A percentile compares a stretch with the other conserved stretches of the same genome.
These are phyloP conservation scores for Taiwanofungus camphoratus DNA, from an alignment of 1,284 basidiomycete genomes.

Conservation along the genomic window DNA sequence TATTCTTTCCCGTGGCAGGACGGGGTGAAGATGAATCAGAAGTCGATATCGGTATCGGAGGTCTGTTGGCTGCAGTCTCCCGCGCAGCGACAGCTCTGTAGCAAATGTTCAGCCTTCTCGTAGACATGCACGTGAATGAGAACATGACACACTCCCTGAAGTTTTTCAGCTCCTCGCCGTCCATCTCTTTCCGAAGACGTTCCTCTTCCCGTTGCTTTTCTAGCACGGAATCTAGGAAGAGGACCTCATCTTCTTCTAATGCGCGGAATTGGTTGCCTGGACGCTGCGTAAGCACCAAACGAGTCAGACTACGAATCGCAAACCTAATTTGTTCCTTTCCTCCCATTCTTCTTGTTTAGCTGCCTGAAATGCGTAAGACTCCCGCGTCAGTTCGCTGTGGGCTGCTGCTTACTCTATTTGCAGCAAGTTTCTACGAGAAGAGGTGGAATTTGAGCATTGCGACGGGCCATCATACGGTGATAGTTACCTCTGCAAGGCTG, in stretches of 20 bases:
- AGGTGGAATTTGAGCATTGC: conserved; percentile 14
- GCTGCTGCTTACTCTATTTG: conserved; percentile 58
- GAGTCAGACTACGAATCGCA: conserved; percentile 10
- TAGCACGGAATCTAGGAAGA: conserved; percentile 80
- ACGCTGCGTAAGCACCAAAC: conserved; percentile 9
- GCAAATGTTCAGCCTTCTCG: conserved; percentile 5
- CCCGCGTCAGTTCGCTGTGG: conserved; percentile 11
- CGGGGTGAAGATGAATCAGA: conserved; percentile 16
- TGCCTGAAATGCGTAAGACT: conserved; percentile 41
- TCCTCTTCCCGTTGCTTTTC: conserved; percentile 76
- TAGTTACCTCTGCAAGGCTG: conserved; percentile 82
- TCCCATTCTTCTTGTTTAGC: conserved; percentile 95
- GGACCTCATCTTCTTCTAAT: conserved; percentile 84
- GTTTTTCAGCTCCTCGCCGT: conserved; percentile 74
- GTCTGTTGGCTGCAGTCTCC: conserved; percentile 46
- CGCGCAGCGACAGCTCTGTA: conserved; percentile 71
- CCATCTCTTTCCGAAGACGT: conserved; percentile 62
- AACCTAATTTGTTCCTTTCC: conserved; percentile 84
- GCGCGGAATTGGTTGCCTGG: conserved; percentile 88
- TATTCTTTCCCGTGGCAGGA: conserved; percentile 16
- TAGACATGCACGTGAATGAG: too few species aligned
- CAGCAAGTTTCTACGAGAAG: conserved; percentile 64
- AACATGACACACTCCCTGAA: conserved; percentile 64
- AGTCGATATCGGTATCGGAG: conserved; percentile 22
- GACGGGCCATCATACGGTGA: too few species aligned